Conservation (phyloP, 768 basidiomycete genomes). For the Infundibulicybe gibba region DNA sequence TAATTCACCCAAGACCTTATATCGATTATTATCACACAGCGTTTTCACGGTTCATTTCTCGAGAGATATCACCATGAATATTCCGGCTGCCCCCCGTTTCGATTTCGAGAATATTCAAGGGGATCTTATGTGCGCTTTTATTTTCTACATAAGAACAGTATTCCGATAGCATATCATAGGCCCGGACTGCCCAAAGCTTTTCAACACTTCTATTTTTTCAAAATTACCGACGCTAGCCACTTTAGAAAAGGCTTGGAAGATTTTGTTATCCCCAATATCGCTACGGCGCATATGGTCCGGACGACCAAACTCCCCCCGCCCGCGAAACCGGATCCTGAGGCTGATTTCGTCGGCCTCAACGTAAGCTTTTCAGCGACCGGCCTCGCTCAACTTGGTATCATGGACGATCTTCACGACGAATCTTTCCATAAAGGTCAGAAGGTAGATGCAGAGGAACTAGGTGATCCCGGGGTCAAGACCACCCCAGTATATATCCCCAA, state of each 20-base stretch:
- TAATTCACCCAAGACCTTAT: not conserved
- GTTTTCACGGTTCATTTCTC: conserved; percentile 6
- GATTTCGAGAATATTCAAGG: conserved; percentile 12
- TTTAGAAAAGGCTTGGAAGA: conserved; percentile 8
- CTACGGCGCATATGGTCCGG: conserved; percentile 6
- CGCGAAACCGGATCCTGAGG: not conserved
- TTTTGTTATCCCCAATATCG: conserved; percentile 12
- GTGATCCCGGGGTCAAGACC: conserved; percentile 6
- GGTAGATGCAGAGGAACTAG: conserved; percentile 7
- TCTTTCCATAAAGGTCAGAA: conserved; percentile 9
- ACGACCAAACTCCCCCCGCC: conserved; percentile 3
- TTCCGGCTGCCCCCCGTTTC: conserved; percentile 2
- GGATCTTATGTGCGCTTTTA: conserved; percentile 9
- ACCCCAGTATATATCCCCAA: conserved; percentile 5
- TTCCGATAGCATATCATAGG: not conserved
- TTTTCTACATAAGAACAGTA: not conserved
- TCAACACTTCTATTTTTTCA: conserved; percentile 15
- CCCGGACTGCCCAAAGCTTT: conserved; percentile 12
- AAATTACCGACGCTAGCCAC: conserved; percentile 3
- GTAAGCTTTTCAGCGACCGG: conserved; percentile 5
- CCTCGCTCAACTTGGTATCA: conserved; percentile 4
- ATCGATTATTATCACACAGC: not conserved
- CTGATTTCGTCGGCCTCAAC: conserved; percentile 6
- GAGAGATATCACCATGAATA: not conserved
- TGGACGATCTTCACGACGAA: conserved; percentile 5